A percentile compares a stretch with the other conserved stretches of the same genome.
phyloP scores from a whole-genome alignment of 176 grass and related monocot genomes.

The Oryza glaberrima region DNA sequence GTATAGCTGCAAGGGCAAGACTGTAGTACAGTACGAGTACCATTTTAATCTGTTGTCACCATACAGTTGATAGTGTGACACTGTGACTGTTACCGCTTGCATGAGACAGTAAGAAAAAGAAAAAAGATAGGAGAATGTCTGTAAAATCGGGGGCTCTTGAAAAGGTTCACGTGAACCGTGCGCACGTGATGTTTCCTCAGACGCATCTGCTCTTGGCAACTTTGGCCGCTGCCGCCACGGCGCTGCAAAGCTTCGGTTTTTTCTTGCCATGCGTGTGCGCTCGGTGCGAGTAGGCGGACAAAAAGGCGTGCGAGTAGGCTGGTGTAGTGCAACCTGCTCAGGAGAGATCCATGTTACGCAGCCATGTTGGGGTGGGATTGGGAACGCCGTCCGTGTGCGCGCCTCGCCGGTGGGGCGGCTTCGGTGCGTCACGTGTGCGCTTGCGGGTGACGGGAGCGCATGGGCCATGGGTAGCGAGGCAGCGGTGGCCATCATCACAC shows the following conservation, averaged over 20 bases:
- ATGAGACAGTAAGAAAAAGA: background rate
- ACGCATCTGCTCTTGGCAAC: constrained; percentile 33
- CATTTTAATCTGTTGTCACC: constrained; percentile 6
- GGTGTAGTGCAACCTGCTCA: background rate
- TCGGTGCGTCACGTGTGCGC: constrained; percentile 1
- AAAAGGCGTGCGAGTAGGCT: background rate
- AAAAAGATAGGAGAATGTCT: constrained; percentile 29
- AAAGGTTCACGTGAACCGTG: constrained; percentile 43
- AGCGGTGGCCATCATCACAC: too few species aligned
- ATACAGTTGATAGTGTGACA: background rate
- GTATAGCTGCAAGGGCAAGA: constrained; percentile 22
- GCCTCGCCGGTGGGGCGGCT: constrained; percentile 4
- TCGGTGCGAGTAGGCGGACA: background rate
- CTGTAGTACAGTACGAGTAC: background rate
- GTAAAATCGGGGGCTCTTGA: background rate
- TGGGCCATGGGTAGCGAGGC: too few species aligned
- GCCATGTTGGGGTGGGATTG: background rate
- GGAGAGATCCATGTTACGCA: background rate
- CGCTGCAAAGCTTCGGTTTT: background rate
- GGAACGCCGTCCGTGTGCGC: constrained; percentile 4
- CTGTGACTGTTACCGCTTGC: background rate
- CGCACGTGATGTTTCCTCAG: constrained; percentile 40
- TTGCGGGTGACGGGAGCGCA: background rate
- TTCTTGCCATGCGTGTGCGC: background rate
- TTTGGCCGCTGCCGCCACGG: background rate